These are phyloP conservation scores for Luffa acutangula DNA, from an alignment of 306 rosid species.

Conservation along the genomic window DNA sequence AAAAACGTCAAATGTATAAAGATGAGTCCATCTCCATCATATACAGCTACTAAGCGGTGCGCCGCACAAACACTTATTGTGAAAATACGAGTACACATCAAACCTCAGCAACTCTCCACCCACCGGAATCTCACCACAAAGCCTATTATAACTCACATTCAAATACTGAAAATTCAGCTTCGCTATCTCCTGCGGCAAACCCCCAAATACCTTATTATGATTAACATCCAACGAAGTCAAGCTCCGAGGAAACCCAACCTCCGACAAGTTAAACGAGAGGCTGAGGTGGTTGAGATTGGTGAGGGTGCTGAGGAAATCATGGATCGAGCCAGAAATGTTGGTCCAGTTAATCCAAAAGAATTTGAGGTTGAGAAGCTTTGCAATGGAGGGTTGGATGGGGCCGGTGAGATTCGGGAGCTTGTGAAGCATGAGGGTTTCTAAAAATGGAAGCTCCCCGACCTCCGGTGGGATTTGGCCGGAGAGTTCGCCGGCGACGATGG, in stretches of 20 bases:
- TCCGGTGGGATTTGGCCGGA: conserved; percentile 47
- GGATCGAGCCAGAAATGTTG: conserved; percentile 47
- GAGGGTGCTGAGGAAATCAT: conserved; percentile 43
- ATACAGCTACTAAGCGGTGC: too few relatives aligned
- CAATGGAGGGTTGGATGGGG: conserved; percentile 47
- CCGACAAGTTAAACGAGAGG: conserved; percentile 41
- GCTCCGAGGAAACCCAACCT: conserved; percentile 27
- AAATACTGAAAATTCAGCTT: conserved; percentile 29
- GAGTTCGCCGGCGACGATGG: conserved; percentile 24
- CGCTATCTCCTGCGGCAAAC: conserved; percentile 27
- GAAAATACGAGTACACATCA: conserved; percentile 27
- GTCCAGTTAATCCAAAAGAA: conserved; percentile 32
- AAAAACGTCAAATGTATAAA: too few relatives aligned
- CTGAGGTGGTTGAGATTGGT: conserved; percentile 27
- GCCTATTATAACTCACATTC: conserved; percentile 59
- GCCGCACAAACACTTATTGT: conserved; percentile 57
- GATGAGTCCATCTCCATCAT: too few relatives aligned
- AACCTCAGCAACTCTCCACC: conserved; percentile 54
- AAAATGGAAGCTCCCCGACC: conserved; percentile 58
- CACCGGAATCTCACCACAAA: conserved; percentile 58
- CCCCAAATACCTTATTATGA: conserved; percentile 48
- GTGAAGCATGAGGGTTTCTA: conserved; percentile 34
- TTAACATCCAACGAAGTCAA: conserved; percentile 42
- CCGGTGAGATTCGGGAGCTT: conserved; percentile 47
- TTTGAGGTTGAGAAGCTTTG: conserved; percentile 37